Evolutionary conservation across 2,329 filamentous ascomycete species (phyloP).

Genomic region (Biscogniauxia sp.): DNA sequence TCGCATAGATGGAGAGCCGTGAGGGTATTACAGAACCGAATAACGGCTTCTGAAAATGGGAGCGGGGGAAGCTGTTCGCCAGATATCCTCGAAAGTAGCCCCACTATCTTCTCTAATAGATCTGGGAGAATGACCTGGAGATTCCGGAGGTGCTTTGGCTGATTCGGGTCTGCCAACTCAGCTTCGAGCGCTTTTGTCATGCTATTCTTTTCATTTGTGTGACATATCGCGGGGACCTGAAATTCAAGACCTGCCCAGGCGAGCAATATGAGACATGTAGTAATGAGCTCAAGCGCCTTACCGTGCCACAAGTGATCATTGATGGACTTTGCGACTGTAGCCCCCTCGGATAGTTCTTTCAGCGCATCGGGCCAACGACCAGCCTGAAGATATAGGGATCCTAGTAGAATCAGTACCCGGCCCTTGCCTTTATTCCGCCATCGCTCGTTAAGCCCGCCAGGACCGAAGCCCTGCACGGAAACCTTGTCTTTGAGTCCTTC

Average conservation of each 20-base stretch:
- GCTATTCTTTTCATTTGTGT: slow-evolving; percentile 48
- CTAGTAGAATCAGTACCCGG: slow-evolving; percentile 75
- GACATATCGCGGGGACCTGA: slow-evolving; percentile 61
- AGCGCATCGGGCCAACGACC: slow-evolving; percentile 89
- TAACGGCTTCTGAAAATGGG: slow-evolving; percentile 68
- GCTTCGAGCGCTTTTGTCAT: slow-evolving; percentile 33
- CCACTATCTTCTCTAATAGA: slow-evolving; percentile 70
- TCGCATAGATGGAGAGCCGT: slow-evolving; percentile 64
- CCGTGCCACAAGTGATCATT: slow-evolving; percentile 98
- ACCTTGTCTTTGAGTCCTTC: slow-evolving; percentile 54
- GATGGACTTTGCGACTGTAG: slow-evolving; percentile 69
- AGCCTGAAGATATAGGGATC: slow-evolving; percentile 81
- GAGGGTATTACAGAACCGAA: slow-evolving; percentile 70
- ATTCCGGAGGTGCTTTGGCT: slow-evolving; percentile 53
- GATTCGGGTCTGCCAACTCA: slow-evolving; percentile 41
- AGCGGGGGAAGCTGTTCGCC: slow-evolving; percentile 70
- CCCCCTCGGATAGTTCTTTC: slow-evolving; percentile 78
- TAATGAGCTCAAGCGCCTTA: slow-evolving; percentile 85
- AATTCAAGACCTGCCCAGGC: slow-evolving; percentile 85
- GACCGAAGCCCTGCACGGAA: slow-evolving; percentile 69
- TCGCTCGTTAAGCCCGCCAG: slow-evolving; percentile 69
- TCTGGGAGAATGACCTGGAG: slow-evolving; percentile 66
- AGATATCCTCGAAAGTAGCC: slow-evolving; percentile 68
- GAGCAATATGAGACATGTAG: slow-evolving; percentile 78
- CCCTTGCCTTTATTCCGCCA: slow-evolving; percentile 79